Conservation (phyloP, 208 protist genomes). For the Naegleria fowleri region DNA sequence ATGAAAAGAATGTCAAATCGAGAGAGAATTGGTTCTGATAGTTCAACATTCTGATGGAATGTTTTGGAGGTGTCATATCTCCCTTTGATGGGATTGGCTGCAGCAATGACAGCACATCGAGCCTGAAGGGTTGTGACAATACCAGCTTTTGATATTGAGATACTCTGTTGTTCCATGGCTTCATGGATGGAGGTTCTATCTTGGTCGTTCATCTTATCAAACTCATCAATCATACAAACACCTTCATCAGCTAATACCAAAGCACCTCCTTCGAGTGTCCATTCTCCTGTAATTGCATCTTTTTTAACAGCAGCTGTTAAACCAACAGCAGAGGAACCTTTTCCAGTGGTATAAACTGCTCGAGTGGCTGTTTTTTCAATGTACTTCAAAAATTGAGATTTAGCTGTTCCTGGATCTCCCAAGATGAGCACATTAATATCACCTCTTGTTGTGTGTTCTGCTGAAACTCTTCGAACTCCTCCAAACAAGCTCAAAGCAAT, state of each 20-base stretch:
- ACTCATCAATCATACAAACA: conserved; percentile 99
- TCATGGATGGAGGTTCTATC: conserved; percentile 97
- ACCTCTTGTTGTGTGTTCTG: conserved; percentile 93
- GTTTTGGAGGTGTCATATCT: conserved; percentile 90
- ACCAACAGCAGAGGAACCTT: conserved; percentile 95
- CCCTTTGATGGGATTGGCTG: conserved; percentile 95
- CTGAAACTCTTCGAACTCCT: conserved; percentile 53
- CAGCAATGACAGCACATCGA: conserved; percentile 92
- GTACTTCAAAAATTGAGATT: conserved; percentile 97
- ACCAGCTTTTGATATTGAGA: conserved; percentile 98
- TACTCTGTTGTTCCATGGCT: conserved; percentile 99
- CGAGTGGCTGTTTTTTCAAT: conserved; percentile 95
- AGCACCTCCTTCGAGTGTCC: conserved; percentile 98
- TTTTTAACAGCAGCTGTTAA: conserved; percentile 96
- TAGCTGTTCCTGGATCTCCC: conserved; percentile 96
- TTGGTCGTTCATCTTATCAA: conserved; percentile 99
- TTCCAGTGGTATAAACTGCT: conserved; percentile 97
- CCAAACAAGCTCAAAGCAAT: conserved; percentile 95
- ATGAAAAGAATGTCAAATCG: conserved; percentile 89
- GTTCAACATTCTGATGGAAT: conserved; percentile 94
- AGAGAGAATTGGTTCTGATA: conserved; percentile 98
- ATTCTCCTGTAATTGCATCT: conserved; percentile 95
- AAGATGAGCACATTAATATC: conserved; percentile 98
- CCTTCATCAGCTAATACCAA: conserved; percentile 98
- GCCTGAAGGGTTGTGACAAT: conserved; percentile 98